A percentile compares a stretch with the other conserved stretches of the same genome.
These are phyloP conservation scores for Yarrowia sp. DNA, from an alignment of 805 yeast species.

Conservation along the genomic window DNA sequence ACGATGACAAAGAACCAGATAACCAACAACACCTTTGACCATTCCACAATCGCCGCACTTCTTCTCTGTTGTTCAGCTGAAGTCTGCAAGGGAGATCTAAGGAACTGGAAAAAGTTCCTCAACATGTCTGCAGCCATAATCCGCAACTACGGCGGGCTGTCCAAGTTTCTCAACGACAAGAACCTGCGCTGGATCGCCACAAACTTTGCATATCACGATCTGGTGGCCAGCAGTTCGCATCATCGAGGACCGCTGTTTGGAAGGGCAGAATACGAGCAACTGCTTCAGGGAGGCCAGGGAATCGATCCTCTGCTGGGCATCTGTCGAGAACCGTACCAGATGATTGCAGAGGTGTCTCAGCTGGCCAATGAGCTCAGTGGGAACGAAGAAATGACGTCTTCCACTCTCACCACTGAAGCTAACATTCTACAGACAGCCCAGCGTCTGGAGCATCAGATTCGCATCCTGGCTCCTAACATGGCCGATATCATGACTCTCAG, in stretches of 20 bases:
- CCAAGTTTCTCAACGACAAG: slow-evolving; percentile 58
- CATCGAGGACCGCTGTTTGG: slow-evolving; percentile 72
- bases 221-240: slow-evolving; percentile 66
- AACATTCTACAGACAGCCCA: slow-evolving; percentile 44
- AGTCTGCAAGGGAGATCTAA: slow-evolving; percentile 81
- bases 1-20: slow-evolving; percentile 41
- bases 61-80: slow-evolving; percentile 79
- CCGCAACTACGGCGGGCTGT: slow-evolving; percentile 66
- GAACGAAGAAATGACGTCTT: slow-evolving; percentile 13
- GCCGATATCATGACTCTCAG: slow-evolving; percentile 54
- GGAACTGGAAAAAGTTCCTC: slow-evolving; percentile 73
- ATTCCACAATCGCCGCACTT: slow-evolving; percentile 65
- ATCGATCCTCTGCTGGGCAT: slow-evolving; percentile 78
- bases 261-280: slow-evolving; percentile 62
- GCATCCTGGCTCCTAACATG: slow-evolving; percentile 60
- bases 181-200: slow-evolving; percentile 75
- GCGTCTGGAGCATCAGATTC: slow-evolving; percentile 58
- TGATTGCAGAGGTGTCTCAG: slow-evolving; percentile 71
- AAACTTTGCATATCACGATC: slow-evolving; percentile 82
- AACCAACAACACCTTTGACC: slow-evolving; percentile 41
- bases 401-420: slow-evolving; percentile 15
- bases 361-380: slow-evolving; percentile 55
- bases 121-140: slow-evolving; percentile 71
- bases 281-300: slow-evolving; percentile 54
- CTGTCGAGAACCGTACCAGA: slow-evolving; percentile 68